Base-by-base conservation (phyloP, 495 filamentous ascomycete genomes). In the Viridothelium virens region DNA sequence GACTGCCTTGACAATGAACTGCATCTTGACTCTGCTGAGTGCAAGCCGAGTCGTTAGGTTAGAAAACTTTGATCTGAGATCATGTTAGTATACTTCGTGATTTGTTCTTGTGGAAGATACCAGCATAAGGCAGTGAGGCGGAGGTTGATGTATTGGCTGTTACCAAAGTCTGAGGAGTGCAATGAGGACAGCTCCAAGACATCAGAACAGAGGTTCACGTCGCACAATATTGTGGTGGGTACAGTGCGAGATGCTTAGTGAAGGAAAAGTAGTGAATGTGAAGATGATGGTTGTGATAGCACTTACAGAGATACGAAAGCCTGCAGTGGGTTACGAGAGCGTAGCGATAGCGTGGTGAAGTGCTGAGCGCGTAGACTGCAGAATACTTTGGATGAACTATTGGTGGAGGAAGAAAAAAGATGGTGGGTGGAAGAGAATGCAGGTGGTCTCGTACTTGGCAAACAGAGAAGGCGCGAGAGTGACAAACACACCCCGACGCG, bases 281-380 rank as follows among this genome's bases (percentile, higher is more conserved):
- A 16, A 14, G 12, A 53, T 16, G n/a, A 53, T 53, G 48, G n/a
- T 16, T 5, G 5, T 53, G 5, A 25, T 16, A 18, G n/a, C 7
- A 59, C 53, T 59, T 59, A 59, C 53, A 59, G 53, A 59, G 53
- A 59, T 59, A 59, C 7, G 53, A 31, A 59, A 59, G n/a, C 36
- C 53, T 59, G 53, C 53, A 59, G 53, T 36, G n/a, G 14, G 48
- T 53, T 33, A 36, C 36, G 33, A 31, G 31, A 14, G 11, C 14
- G 53, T 59, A 59, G 53, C 4, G 53, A 59, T 59, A 59, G 53
- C 33, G 31, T 9, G 3, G 33, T 59, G 53, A 59, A 36, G 25
- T 59, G 53, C 7, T 31, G 11, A 18, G 31, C 11, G 31, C 7
- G 31, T 59, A 59, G 53, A 36, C 53, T 59, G 53, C 53, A 59